These are phyloP conservation scores for Dendrobium chrysotoxum DNA, from an alignment of 106 monocot genomes.

Conservation along the genomic window DNA sequence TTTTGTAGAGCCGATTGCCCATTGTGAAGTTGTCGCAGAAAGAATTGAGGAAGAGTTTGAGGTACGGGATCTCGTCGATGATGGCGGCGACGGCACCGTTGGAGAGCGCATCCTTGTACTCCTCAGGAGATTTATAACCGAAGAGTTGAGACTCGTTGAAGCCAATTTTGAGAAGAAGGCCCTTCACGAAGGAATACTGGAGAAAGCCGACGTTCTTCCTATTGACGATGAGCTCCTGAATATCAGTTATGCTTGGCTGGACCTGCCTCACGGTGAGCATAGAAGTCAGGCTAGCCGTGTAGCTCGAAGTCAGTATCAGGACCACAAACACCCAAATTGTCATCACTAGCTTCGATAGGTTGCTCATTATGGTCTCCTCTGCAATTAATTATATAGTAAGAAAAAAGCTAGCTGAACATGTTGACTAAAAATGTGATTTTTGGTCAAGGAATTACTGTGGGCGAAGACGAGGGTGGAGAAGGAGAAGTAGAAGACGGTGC, in stretches of 20 bases:
- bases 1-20: constrained; percentile 14
- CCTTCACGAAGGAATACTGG: constrained; percentile 8
- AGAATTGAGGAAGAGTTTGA: constrained; percentile 19
- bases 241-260: constrained; percentile 8
- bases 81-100: constrained; percentile 19
- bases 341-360: constrained; percentile 17
- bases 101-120: constrained; percentile 16
- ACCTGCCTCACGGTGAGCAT: constrained; percentile 37
- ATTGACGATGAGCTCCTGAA: constrained; percentile 8
- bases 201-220: constrained; percentile 3
- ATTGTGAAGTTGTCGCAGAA: constrained; percentile 22
- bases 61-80: constrained; percentile 20
- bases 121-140: constrained; percentile 4
- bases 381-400: neutral
- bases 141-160: constrained; percentile 12
- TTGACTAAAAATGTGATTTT: neutral
- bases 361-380: constrained; percentile 19
- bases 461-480: constrained; percentile 57
- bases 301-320: constrained; percentile 27
- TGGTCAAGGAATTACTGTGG: constrained; percentile 22
- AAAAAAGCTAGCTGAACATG: neutral
- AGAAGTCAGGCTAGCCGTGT: constrained; percentile 38
- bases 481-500: constrained; percentile 45
- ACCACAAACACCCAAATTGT: constrained; percentile 42
- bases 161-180: constrained; percentile 9